A percentile compares a stretch with the other conserved stretches of the same genome.
Conservation (phyloP, 2,329 filamentous ascomycete species). For the Venturia nashicola region DNA sequence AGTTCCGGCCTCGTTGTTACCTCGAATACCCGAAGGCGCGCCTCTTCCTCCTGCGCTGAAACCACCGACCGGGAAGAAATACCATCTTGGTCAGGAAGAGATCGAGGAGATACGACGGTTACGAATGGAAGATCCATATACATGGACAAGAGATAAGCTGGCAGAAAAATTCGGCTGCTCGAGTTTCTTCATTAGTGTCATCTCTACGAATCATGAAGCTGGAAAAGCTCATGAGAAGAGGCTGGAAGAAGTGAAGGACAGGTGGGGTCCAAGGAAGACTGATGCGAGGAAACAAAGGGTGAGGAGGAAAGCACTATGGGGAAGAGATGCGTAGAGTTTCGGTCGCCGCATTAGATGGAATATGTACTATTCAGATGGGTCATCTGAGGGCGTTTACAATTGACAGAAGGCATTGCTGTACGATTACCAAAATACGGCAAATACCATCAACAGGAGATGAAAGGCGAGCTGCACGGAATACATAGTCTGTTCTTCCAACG, state of each 20-base stretch:
- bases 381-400: neutral
- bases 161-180: slow-evolving; percentile 53
- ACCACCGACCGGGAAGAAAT: slow-evolving; percentile 30
- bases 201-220: slow-evolving; percentile 34
- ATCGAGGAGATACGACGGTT: slow-evolving; percentile 48
- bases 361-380: neutral
- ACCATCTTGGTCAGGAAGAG: slow-evolving; percentile 45
- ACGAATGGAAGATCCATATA: slow-evolving; percentile 40
- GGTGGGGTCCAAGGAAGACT: slow-evolving; percentile 48
- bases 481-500: too few species aligned
- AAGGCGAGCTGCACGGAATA: too few species aligned
- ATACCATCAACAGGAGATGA: neutral
- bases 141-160: slow-evolving; percentile 46
- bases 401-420: neutral
- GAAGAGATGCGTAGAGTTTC: slow-evolving; percentile 24
- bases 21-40: slow-evolving; percentile 13
- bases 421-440: neutral
- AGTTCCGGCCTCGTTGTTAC: neutral
- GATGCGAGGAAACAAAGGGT: slow-evolving; percentile 49
- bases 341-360: neutral
- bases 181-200: slow-evolving; percentile 49
- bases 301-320: slow-evolving; percentile 49
- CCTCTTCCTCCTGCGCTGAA: slow-evolving; percentile 37
- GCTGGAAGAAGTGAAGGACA: slow-evolving; percentile 41
- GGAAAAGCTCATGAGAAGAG: slow-evolving; percentile 30